Percentiles rank a stretch among this genome's conserved stretches.
Evolutionary conservation across 2,329 filamentous ascomycete genomes (phyloP).

Genomic region (Fusarium sp.): DNA sequence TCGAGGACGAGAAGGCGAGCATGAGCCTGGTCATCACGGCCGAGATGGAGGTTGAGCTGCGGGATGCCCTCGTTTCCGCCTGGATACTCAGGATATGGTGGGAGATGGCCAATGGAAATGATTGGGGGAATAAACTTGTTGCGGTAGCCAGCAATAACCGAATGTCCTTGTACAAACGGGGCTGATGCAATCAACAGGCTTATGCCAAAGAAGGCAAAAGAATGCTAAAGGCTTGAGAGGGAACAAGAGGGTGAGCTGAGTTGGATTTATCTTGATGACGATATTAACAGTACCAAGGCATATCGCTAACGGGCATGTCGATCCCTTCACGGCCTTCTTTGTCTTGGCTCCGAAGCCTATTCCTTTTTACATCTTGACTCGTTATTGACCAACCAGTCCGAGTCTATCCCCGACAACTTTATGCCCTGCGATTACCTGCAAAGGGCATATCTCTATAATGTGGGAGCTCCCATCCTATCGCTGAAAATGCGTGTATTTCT

Average conservation of each 20-base stretch:
- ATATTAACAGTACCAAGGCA: neutral
- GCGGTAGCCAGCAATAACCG: too few relatives aligned
- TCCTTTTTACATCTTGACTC: neutral
- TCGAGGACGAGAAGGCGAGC: conserved; percentile 41
- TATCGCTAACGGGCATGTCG: neutral
- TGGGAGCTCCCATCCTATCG: neutral
- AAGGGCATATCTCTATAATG: neutral
- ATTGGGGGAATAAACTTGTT: neutral
- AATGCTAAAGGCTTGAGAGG: conserved; percentile 5
- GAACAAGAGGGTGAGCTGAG: conserved; percentile 6
- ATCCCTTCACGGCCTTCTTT: neutral
- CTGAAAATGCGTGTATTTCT: neutral
- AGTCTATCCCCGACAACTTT: neutral
- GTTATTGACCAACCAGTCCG: neutral
- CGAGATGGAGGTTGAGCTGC: conserved; percentile 44
- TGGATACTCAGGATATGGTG: conserved; percentile 53
- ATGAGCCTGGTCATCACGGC: conserved; percentile 49
- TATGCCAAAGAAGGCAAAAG: conserved; percentile 25
- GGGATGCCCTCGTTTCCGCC: conserved; percentile 51
- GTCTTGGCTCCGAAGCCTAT: neutral
- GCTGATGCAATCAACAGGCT: conserved; percentile 28
- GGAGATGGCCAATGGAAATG: conserved; percentile 50
- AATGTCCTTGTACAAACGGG: neutral
- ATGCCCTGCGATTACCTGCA: neutral
- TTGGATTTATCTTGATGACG: too few relatives aligned